Evolutionary conservation across 495 filamentous ascomycete species (phyloP), one percentile per base, ranked within the genome.

Genomic region (Daldinia caldariorum): DNA sequence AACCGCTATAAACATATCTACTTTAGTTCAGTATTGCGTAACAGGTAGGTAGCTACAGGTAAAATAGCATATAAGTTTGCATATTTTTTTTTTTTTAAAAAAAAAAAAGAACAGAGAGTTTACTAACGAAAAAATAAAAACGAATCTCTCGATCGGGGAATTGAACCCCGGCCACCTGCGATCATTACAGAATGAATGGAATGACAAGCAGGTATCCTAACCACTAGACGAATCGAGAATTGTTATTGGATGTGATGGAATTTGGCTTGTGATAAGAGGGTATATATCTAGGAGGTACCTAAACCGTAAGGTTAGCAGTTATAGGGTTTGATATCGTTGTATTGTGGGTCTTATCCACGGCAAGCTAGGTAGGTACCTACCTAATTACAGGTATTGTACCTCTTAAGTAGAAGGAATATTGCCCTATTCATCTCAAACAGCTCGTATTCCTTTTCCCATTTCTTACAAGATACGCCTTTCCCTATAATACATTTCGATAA

Each of bases 141-240:
- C 2, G 32, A 14, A 26, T 14, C 76, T 78, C 77, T 70, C 74
- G 70, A 76, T 76, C 72, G 76, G 76, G 77, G 77, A 78, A 79
- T 79, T 71, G 77, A 79, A 79, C 77, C 77, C 77, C 77, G 76
- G 74, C 75, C 76, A 78, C 76, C 74, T 74, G 77, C 76, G 76
- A 54, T 26, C 26, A 26, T 26, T 26, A 26, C 1, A 26, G 26
- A 43, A 7, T 67, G 47, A 14, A 63, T 69, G 66, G 47, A 14
- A 63, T 69, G 66, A 69, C 66, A 69, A 63, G 66, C 66, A 69
- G 60, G 66, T 69, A 69, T 69, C 66, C 54, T 69, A 69, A 69
- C 60, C 66, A 69, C 60, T 69, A 69, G 66, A 69, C 66, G 66
- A 63, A 69, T 69, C 66, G 66, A 69, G 66, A 69, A 9, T 58